phyloP scores from a whole-genome alignment of 306 rosid genomes.

The Acacia melanoxylon region DNA sequence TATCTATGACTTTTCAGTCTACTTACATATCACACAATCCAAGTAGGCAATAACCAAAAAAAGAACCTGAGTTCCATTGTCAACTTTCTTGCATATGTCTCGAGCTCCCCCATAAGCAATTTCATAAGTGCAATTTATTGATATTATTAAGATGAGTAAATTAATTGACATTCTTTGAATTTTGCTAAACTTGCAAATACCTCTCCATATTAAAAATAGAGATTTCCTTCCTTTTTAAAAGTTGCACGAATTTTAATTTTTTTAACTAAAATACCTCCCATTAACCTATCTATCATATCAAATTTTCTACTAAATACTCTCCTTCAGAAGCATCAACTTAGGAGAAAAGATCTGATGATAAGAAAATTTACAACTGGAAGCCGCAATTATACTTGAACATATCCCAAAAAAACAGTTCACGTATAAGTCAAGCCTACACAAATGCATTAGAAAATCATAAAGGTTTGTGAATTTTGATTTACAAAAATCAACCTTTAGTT shows the following conservation, averaged over 20 bases:
- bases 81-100: background rate
- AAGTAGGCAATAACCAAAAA: conserved; percentile 2
- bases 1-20: background rate
- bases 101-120: background rate
- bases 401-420: background rate
- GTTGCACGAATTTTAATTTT: background rate
- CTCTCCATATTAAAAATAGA: background rate
- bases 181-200: background rate
- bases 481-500: background rate
- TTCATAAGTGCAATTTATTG: conserved; percentile 14
- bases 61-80: background rate
- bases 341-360: background rate
- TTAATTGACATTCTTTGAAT: background rate
- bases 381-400: background rate
- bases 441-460: background rate
- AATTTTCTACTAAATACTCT: background rate
- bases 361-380: background rate
- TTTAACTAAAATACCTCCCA: background rate
- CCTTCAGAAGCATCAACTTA: background rate
- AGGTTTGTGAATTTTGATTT: background rate
- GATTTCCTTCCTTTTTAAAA: background rate
- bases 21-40: background rate
- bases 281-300: background rate
- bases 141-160: background rate
- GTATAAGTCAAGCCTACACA: background rate